These are phyloP conservation scores for Tulasnella sp. DNA, from an alignment of 768 basidiomycete genomes.

Conservation along the genomic window DNA sequence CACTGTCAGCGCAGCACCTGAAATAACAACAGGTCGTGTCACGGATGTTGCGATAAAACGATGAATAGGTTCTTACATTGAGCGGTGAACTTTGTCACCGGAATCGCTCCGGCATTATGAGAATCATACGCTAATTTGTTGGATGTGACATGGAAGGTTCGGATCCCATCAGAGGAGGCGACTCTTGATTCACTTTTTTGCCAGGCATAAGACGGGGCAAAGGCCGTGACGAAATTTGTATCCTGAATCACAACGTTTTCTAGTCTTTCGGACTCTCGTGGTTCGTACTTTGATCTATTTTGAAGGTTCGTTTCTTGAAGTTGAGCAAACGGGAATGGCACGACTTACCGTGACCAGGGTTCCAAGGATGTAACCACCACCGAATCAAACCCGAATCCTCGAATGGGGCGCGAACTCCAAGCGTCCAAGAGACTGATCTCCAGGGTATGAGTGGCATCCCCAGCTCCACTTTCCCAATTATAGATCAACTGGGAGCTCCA, in stretches of 20 bases:
- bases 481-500: background rate
- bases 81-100: background rate
- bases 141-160: conserved; percentile 6
- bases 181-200: background rate
- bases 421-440: background rate
- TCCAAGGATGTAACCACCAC: background rate
- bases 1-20: background rate
- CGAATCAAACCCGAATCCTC: background rate
- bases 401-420: background rate
- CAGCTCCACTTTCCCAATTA: background rate
- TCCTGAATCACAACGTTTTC: background rate
- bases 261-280: background rate
- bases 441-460: background rate
- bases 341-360: background rate
- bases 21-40: background rate
- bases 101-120: background rate
- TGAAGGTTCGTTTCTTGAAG: background rate
- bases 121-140: background rate
- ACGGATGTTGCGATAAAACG: background rate
- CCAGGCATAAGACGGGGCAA: background rate
- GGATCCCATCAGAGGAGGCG: background rate
- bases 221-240: background rate
- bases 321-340: background rate
- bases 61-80: background rate
- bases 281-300: background rate